These are phyloP conservation scores for Yamadazyma conglobata DNA, from an alignment of 1,139 yeast genomes.

Conservation along the genomic window DNA sequence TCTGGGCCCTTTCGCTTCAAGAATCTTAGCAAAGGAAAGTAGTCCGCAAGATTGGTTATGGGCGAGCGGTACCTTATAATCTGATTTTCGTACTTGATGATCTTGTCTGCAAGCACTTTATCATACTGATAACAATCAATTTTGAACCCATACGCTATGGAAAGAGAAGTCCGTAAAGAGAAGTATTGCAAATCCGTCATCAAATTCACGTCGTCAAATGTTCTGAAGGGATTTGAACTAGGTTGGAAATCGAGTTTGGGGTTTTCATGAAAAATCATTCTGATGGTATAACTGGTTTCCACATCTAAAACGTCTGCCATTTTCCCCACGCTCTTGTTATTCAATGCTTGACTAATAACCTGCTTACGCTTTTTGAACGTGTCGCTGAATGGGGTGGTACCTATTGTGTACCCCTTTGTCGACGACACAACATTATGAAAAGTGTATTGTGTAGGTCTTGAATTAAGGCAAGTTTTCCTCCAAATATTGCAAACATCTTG, in stretches of 20 bases:
- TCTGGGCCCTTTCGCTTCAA: conserved; percentile 24
- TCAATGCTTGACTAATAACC: conserved; percentile 49
- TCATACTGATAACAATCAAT: conserved; percentile 43
- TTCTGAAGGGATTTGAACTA: conserved; percentile 16
- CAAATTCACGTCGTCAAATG: conserved; percentile 34
- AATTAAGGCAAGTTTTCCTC: conserved; percentile 52
- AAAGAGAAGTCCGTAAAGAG: conserved; percentile 55
- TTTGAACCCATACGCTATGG: conserved; percentile 57
- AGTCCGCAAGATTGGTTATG: conserved; percentile 59
- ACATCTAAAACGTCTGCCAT: conserved; percentile 40
- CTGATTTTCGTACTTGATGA: conserved; percentile 59
- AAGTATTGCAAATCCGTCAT: conserved; percentile 47
- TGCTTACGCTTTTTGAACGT: conserved; percentile 54
- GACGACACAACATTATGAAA: conserved; percentile 66
- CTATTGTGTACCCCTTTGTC: conserved; percentile 66
- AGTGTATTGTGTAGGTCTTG: conserved; percentile 65
- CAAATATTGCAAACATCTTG: conserved; percentile 53
- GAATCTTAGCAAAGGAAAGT: conserved; percentile 49
- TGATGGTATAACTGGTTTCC: conserved; percentile 35
- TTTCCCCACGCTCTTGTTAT: conserved; percentile 29
- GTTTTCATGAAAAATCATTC: conserved; percentile 21
- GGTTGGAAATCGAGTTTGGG: conserved; percentile 22
- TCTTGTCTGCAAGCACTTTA: conserved; percentile 45
- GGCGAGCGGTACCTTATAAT: conserved; percentile 65
- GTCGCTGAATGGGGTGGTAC: conserved; percentile 68